These are phyloP conservation scores for Pelargonium fulgidum DNA, from an alignment of 441 rosid species.

Conservation along the genomic window DNA sequence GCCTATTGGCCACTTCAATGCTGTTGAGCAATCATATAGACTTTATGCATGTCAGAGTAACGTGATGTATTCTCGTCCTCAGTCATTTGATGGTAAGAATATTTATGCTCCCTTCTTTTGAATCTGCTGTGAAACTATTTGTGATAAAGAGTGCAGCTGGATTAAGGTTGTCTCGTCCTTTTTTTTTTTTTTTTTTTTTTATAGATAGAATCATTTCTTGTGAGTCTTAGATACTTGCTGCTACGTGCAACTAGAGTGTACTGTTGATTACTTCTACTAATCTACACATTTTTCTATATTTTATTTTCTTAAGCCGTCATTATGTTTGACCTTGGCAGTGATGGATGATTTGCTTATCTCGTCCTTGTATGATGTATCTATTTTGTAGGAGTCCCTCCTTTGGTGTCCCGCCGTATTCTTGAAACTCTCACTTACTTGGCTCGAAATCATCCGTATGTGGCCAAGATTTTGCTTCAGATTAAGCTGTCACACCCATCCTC, in stretches of 20 bases:
- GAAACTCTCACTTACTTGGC: conserved; percentile 88
- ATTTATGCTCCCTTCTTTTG: conserved; percentile 13
- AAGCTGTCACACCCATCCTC: conserved; percentile 49
- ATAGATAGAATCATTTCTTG: not conserved
- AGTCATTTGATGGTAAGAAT: conserved; percentile 72
- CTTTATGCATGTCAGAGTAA: conserved; percentile 93
- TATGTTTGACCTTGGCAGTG: conserved; percentile 10
- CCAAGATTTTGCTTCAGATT: conserved; percentile 72
- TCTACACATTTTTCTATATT: not conserved
- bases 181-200: not conserved
- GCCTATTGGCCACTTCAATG: conserved; percentile 38
- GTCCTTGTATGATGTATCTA: conserved; percentile 9
- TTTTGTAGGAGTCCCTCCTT: conserved; percentile 78
- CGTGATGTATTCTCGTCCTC: conserved; percentile 93
- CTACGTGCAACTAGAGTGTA: not conserved
- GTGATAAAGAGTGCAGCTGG: not conserved
- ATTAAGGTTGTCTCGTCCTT: not conserved
- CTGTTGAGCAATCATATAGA: conserved; percentile 66
- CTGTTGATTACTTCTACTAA: not conserved
- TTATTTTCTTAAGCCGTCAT: not conserved
- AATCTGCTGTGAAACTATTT: not conserved
- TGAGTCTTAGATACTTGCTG: not conserved
- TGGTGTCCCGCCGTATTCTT: conserved; percentile 87
- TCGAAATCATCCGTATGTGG: conserved; percentile 75
- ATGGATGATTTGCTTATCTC: not conserved